phyloP scores from a whole-genome alignment of 768 basidiomycete species.

The Lepiota brunneoincarnata region DNA sequence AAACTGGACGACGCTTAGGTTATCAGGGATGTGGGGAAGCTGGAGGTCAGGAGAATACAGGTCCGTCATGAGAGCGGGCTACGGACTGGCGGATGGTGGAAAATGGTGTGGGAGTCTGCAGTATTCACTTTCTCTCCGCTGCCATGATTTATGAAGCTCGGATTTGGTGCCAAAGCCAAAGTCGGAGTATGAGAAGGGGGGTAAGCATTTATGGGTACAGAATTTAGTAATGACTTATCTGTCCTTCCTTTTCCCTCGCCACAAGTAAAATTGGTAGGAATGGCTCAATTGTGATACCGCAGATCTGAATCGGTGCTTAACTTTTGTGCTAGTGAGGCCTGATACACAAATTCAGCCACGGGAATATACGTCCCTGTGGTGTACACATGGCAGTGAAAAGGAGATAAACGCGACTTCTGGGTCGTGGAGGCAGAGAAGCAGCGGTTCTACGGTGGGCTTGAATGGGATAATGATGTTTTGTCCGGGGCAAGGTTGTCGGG shows the following conservation, averaged over 20 bases:
- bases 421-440: neutral
- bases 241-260: neutral
- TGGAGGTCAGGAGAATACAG: conserved; percentile 24
- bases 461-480: neutral
- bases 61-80: conserved; percentile 22
- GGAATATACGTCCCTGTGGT: neutral
- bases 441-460: neutral
- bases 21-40: conserved; percentile 46
- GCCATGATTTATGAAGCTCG: conserved; percentile 3
- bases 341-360: neutral
- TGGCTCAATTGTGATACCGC: neutral
- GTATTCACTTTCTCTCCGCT: neutral
- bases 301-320: neutral
- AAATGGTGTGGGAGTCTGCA: conserved; percentile 5
- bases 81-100: neutral
- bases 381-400: conserved; percentile 3
- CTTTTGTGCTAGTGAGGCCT: neutral
- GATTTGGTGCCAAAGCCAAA: neutral
- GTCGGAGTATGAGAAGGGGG: conserved; percentile 1
- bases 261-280: neutral
- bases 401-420: neutral
- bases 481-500: neutral
- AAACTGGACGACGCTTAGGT: conserved; percentile 56
- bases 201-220: neutral
- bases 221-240: neutral